A percentile compares a stretch with the other conserved stretches of the same genome.
Conservation (phyloP, 2,329 filamentous ascomycete species). For the Fusarium sp. region DNA sequence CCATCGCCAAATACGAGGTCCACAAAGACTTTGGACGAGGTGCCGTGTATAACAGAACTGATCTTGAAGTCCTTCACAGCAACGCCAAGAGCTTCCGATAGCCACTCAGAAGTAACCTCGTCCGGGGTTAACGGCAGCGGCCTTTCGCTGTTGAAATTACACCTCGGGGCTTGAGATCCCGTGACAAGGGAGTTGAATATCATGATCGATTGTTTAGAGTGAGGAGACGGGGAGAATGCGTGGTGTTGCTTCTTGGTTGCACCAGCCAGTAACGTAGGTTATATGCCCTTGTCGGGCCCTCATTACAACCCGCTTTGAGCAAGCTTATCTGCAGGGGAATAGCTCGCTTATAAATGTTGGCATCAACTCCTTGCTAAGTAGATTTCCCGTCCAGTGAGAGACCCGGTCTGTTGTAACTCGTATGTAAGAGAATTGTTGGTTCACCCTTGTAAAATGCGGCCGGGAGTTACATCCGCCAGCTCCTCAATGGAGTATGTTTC, state of each 20-base stretch:
- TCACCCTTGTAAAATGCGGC: not conserved
- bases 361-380: accelerated
- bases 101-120: not conserved
- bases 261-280: not conserved
- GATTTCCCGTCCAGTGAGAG: too few relatives aligned
- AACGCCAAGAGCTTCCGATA: not conserved
- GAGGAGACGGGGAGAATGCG: not conserved
- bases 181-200: not conserved
- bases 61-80: not conserved
- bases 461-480: not conserved
- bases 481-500: not conserved
- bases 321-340: not conserved
- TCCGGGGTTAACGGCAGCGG: not conserved
- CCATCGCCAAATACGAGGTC: not conserved
- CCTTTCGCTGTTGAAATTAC: not conserved
- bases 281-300: not conserved
- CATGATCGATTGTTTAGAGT: not conserved
- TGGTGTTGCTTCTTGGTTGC: not conserved
- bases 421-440: not conserved
- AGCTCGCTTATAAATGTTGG: not conserved
- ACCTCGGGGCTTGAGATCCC: not conserved
- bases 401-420: not conserved
- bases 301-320: not conserved
- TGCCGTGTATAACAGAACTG: not conserved
- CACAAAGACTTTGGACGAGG: slow-evolving; percentile 1